Percentiles rank a stretch among this genome's conserved stretches.
Evolutionary conservation across 352 stramenopile genomes (phyloP).

Genomic region (Phytophthora tubulina): DNA sequence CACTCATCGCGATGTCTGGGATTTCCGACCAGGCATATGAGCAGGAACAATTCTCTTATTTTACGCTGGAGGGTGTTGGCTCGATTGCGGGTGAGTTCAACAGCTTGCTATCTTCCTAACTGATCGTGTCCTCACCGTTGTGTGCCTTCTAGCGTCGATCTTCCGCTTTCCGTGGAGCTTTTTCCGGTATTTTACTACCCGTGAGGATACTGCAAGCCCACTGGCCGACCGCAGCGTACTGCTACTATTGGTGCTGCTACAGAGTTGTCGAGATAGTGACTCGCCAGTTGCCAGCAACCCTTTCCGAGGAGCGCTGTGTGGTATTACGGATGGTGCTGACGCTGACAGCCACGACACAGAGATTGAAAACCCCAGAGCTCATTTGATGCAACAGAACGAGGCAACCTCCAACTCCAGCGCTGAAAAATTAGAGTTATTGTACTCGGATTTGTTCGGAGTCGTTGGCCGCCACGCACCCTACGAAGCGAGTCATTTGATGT

Average conservation of each 20-base stretch:
- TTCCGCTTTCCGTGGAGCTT: conserved; percentile 74
- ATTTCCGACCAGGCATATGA: conserved; percentile 55
- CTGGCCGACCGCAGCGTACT: conserved; percentile 76
- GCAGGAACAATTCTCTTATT: conserved; percentile 70
- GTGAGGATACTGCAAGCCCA: conserved; percentile 59
- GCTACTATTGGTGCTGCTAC: conserved; percentile 73
- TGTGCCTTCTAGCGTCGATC: conserved; percentile 53
- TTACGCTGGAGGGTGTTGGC: conserved; percentile 74
- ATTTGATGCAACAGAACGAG: conserved; percentile 26
- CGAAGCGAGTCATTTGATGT: conserved; percentile 72
- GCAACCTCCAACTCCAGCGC: conserved; percentile 8
- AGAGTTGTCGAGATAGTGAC: conserved; percentile 72
- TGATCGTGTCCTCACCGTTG: background rate
- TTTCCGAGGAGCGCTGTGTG: conserved; percentile 65
- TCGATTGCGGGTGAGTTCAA: conserved; percentile 62
- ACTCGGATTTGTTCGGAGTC: conserved; percentile 61
- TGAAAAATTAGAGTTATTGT: conserved; percentile 52
- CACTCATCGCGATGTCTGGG: conserved; percentile 71
- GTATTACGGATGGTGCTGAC: conserved; percentile 42
- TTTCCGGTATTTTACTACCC: conserved; percentile 73
- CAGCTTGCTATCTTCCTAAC: background rate
- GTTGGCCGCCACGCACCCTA: conserved; percentile 65
- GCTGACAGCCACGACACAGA: conserved; percentile 42
- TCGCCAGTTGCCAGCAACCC: conserved; percentile 57
- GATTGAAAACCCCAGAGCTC: conserved; percentile 37